A percentile compares a stretch with the other conserved stretches of the same genome.
These are phyloP conservation scores for Corylus heterophylla DNA, from an alignment of 306 rosid genomes.

Conservation along the genomic window DNA sequence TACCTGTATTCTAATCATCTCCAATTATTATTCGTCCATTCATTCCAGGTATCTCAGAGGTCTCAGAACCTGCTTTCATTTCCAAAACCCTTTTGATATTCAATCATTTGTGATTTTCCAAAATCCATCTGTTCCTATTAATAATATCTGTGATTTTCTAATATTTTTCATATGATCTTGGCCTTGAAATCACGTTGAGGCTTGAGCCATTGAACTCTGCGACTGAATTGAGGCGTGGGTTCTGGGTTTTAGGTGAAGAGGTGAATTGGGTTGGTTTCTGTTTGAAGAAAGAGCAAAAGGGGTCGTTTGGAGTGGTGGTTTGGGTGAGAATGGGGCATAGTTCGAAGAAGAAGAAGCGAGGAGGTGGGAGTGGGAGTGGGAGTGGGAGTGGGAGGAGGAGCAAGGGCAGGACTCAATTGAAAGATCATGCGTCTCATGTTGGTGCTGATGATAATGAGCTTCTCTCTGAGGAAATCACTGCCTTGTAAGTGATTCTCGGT, in stretches of 20 bases:
- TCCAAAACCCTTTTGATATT: neutral
- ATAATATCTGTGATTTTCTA: neutral
- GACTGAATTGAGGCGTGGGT: neutral
- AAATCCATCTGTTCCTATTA: neutral
- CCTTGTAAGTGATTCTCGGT: conserved; percentile 51
- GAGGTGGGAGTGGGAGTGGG: conserved; percentile 53
- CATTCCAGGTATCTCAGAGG: neutral
- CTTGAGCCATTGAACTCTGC: neutral
- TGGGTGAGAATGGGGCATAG: conserved; percentile 59
- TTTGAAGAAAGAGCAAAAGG: conserved; percentile 13
- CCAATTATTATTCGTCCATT: neutral
- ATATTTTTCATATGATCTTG: neutral
- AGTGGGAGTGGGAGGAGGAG: conserved; percentile 56
- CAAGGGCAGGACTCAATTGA: conserved; percentile 67
- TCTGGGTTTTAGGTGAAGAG: neutral
- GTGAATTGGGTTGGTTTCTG: conserved; percentile 2
- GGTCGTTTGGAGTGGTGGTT: neutral
- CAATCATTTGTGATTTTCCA: neutral
- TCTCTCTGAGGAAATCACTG: conserved; percentile 85
- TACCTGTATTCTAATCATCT: neutral
- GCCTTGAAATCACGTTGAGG: neutral
- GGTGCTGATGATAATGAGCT: conserved; percentile 55
- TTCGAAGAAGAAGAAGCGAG: conserved; percentile 79
- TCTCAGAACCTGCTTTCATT: neutral
- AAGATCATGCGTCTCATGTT: conserved; percentile 51